Base-by-base conservation (phyloP, 768 basidiomycete species). In the Russula griseocarnosa region DNA sequence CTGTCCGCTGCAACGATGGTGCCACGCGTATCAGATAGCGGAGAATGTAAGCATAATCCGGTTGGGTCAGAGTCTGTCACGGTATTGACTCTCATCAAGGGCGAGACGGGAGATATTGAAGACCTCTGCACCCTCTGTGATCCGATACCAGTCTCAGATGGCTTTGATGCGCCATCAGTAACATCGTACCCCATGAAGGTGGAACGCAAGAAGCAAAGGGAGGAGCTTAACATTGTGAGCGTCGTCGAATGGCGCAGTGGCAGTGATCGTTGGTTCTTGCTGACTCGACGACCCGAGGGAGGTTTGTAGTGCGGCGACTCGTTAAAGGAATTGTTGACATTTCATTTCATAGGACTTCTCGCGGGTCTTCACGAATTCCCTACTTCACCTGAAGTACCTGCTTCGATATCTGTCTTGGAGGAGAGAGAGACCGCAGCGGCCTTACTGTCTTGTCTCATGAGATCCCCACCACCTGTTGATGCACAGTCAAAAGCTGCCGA, bases 361-460 rank as follows among this genome's bases (percentile, higher is more conserved):
- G 95, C 92, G 22, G 93, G 95, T 11, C 77, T 98, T 47, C 86
- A 87, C 72, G 94, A 98, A 71, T 94, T 94, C 76, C 91, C 93
- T 60, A 83, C 90, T 24, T 74, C 76, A 44, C 72, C 82, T 60
- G 79, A 87, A 71, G 79, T 88, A 61, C 71, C 80, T 46, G 76
- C 74, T 69, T 74, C 78, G 51, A 76, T 78, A 11, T 76, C 79
- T 13, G 63, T 70, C n/a, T 70, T 70, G 14, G 72, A 72, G 42
- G 73, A 73, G 34, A 69, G 63, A 36, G 71, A 75, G 61, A 74
- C 78, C 22, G 71, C 79, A 20, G 65, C 73, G 53, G 65, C 63
- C 68, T 74, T 79, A 61, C 74, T 79, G 69, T 76, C 74, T 61
- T 74, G 71, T 68, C 66, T 83, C 20, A 69, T 87, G 34, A 62